Evolutionary conservation across 768 basidiomycete species (phyloP).

Genomic region (Lactarius evosmus): DNA sequence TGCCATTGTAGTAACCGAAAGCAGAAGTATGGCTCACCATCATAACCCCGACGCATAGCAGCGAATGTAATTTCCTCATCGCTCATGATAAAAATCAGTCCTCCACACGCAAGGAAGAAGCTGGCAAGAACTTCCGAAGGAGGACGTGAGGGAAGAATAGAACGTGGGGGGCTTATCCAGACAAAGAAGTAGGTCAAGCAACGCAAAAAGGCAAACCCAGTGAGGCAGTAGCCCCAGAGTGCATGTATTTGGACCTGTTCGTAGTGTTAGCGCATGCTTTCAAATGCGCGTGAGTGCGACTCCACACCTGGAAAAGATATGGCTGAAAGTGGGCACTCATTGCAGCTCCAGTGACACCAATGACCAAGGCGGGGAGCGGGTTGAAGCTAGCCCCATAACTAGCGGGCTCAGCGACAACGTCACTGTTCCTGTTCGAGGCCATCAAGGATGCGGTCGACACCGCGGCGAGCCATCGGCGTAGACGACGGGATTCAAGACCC

Average conservation of each 20-base stretch:
- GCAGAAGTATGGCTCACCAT: conserved; percentile 49
- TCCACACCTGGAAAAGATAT: conserved; percentile 79
- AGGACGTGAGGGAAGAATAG: conserved; percentile 85
- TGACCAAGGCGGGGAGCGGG: conserved; percentile 88
- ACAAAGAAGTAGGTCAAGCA: conserved; percentile 94
- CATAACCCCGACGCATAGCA: conserved; percentile 86
- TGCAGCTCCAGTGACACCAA: conserved; percentile 89
- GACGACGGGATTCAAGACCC: conserved; percentile 74
- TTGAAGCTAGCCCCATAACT: conserved; percentile 81
- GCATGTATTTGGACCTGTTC: conserved; percentile 79
- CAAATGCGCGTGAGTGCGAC: not conserved
- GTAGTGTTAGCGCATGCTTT: not conserved
- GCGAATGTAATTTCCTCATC: conserved; percentile 87
- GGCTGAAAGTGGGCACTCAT: conserved; percentile 91
- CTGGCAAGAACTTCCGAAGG: conserved; percentile 89
- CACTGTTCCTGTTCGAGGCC: conserved; percentile 32
- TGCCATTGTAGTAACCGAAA: not conserved
- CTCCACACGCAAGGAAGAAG: conserved; percentile 85
- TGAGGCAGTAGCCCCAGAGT: conserved; percentile 87
- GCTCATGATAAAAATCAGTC: conserved; percentile 85
- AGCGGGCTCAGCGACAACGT: conserved; percentile 59
- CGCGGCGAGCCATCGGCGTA: conserved; percentile 73
- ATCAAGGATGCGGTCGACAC: conserved; percentile 41
- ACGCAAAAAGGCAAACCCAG: conserved; percentile 72
- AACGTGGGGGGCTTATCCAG: conserved; percentile 80